These are phyloP conservation scores for Inga oerstediana DNA, from an alignment of 306 rosid genomes.

Conservation along the genomic window DNA sequence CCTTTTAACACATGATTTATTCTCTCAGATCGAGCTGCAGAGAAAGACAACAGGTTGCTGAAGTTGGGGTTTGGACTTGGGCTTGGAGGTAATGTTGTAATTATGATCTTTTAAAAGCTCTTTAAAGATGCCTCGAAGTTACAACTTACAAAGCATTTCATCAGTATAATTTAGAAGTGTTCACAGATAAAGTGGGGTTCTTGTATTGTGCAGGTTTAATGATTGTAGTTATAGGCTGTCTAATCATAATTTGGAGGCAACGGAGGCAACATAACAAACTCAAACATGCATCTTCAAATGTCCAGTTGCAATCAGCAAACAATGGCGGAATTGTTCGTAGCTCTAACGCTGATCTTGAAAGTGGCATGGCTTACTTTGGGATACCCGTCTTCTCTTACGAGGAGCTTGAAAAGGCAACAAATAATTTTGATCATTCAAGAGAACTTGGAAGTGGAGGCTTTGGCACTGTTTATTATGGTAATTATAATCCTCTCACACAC, in stretches of 20 bases:
- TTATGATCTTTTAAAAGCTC: not conserved
- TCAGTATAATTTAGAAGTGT: not conserved
- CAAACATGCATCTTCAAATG: constrained; percentile 12
- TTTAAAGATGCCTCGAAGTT: not conserved
- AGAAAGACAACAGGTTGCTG: not conserved
- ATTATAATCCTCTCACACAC: not conserved
- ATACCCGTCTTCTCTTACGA: constrained; percentile 42
- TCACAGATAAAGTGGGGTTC: not conserved
- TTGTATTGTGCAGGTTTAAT: constrained; percentile 32
- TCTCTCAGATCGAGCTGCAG: not conserved
- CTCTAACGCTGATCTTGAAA: constrained; percentile 23
- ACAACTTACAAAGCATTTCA: not conserved
- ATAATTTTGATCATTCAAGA: constrained; percentile 48
- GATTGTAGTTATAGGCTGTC: constrained; percentile 16
- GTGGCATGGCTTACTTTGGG: constrained; percentile 29
- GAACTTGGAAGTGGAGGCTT: constrained; percentile 28
- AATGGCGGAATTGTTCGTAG: not conserved
- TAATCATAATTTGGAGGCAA: constrained; percentile 20
- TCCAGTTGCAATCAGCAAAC: constrained; percentile 20
- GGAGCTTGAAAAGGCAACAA: constrained; percentile 58
- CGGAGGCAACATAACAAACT: not conserved
- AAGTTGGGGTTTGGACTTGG: not conserved
- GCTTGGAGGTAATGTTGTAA: not conserved
- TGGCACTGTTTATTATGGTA: constrained; percentile 50
- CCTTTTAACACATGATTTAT: not conserved